Conservation (phyloP, 2,329 filamentous ascomycete species). For the Shiraia bambusicola region DNA sequence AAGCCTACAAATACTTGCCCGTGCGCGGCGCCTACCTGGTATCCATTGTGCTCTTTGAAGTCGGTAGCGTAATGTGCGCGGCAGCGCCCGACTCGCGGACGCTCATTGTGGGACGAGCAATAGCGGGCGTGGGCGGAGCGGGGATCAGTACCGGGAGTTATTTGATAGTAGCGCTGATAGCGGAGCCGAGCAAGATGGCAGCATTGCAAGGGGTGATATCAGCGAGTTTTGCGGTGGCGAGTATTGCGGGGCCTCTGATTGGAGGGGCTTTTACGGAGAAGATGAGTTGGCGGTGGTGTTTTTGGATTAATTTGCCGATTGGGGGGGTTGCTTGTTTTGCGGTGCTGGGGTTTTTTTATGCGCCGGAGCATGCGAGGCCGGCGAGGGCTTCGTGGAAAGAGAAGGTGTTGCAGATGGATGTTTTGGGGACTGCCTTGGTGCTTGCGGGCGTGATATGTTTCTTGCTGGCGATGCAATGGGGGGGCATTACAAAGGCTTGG, state of each 20-base stretch:
- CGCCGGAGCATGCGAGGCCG: constrained; percentile 21
- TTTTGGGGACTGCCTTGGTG: constrained; percentile 37
- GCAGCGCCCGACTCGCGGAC: no score
- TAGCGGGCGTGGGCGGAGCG: constrained; percentile 41
- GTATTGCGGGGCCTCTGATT: constrained; percentile 43
- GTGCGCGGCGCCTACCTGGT: no score
- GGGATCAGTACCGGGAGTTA: constrained; percentile 39
- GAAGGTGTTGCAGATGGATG: constrained; percentile 43
- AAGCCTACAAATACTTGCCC: no score
- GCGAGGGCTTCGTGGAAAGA: constrained; percentile 30
- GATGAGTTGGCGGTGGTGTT: neutral
- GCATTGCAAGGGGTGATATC: constrained; percentile 24
- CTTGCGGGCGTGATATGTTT: constrained; percentile 44
- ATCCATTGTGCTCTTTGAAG: no score
- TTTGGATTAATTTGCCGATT: constrained; percentile 41
- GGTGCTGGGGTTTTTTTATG: constrained; percentile 24
- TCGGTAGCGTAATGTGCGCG: no score
- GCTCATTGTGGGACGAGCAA: constrained; percentile 44
- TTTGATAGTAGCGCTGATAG: constrained; percentile 38
- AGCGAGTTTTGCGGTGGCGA: constrained; percentile 17
- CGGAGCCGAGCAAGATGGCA: constrained; percentile 44
- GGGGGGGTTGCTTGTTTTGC: constrained; percentile 38
- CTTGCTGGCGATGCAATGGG: constrained; percentile 48
- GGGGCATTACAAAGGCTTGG: constrained; percentile 45
- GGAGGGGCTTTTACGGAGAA: constrained; percentile 45